Percentiles rank a stretch among this genome's conserved stretches.
Conservation (phyloP, 192 early-diverging fungal genomes). For the Dissophora ornata region DNA sequence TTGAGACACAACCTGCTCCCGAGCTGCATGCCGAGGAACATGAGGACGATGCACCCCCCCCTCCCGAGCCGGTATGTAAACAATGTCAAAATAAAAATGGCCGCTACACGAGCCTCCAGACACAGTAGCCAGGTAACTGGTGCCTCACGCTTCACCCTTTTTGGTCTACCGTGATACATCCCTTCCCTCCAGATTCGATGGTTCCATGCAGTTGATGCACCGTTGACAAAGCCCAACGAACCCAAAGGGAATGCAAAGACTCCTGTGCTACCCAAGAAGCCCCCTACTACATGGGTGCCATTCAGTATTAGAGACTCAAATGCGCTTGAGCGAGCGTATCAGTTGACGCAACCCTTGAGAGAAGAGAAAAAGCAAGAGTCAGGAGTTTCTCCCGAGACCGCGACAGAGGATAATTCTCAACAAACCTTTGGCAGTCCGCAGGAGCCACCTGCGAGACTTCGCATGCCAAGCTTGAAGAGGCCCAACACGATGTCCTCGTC, state of each 20-base stretch:
- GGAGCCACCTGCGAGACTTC: constrained; percentile 25
- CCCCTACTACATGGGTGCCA: constrained; percentile 60
- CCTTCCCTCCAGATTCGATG: constrained; percentile 45
- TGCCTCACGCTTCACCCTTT: no score
- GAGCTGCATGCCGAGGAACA: constrained; percentile 11
- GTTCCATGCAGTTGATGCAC: constrained; percentile 66
- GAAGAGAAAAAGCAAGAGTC: constrained; percentile 16
- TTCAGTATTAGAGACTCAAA: constrained; percentile 68
- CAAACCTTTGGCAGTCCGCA: neutral
- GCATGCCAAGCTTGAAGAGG: constrained; percentile 17
- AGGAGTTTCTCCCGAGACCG: neutral
- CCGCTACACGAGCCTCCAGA: no score
- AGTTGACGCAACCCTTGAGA: constrained; percentile 27
- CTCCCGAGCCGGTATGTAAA: constrained; percentile 33
- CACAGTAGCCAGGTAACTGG: no score
- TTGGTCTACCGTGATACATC: no score
- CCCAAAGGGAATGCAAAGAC: constrained; percentile 34
- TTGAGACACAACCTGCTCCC: neutral
- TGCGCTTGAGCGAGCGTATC: constrained; percentile 66
- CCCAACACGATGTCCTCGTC: neutral
- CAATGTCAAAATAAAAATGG: no score
- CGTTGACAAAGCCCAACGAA: constrained; percentile 43
- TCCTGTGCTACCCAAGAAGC: constrained; percentile 51
- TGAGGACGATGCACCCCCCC: constrained; percentile 3
- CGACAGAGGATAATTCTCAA: neutral